Conservation (phyloP, 768 basidiomycete species). For the Lactarius pseudohatsudake region DNA sequence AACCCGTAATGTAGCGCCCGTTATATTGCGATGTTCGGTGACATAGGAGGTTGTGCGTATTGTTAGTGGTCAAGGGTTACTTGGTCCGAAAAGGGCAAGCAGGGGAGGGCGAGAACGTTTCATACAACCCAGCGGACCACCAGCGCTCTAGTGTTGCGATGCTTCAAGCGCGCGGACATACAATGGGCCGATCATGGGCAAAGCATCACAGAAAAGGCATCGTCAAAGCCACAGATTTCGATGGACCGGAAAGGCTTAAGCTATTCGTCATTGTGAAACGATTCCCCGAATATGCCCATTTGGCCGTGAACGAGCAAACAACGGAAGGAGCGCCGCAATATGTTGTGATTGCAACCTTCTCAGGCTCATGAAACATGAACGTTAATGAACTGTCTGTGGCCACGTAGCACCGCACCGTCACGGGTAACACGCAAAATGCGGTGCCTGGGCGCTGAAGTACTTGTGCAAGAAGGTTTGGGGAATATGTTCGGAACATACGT, state of each 20-base stretch:
- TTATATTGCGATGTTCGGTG: slow-evolving; percentile 19
- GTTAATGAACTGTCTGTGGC: background rate
- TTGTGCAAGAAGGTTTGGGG: background rate
- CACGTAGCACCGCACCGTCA: slow-evolving; percentile 9
- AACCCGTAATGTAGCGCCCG: background rate
- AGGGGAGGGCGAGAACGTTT: slow-evolving; percentile 11
- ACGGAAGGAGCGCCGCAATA: background rate
- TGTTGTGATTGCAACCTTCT: background rate
- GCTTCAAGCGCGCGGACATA: slow-evolving; percentile 20
- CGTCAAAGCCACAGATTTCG: slow-evolving; percentile 17
- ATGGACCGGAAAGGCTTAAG: background rate
- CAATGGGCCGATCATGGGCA: background rate
- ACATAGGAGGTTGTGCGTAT: background rate
- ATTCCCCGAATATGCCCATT: background rate
- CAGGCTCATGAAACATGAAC: slow-evolving; percentile 4
- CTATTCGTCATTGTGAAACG: slow-evolving; percentile 1
- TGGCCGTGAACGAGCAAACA: background rate
- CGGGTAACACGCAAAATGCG: slow-evolving; percentile 3
- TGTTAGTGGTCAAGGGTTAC: slow-evolving; percentile 8
- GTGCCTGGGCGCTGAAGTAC: slow-evolving; percentile 10
- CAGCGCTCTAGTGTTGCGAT: slow-evolving; percentile 28
- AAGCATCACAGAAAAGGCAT: slow-evolving; percentile 9
- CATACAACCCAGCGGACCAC: slow-evolving; percentile 13
- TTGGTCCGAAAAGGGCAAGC: slow-evolving; percentile 3
- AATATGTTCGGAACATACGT: slow-evolving; percentile 18